Evolutionary conservation across 305 asterid genomes (phyloP), one percentile per base, ranked within the genome.

Genomic region (Plantago rigida): DNA sequence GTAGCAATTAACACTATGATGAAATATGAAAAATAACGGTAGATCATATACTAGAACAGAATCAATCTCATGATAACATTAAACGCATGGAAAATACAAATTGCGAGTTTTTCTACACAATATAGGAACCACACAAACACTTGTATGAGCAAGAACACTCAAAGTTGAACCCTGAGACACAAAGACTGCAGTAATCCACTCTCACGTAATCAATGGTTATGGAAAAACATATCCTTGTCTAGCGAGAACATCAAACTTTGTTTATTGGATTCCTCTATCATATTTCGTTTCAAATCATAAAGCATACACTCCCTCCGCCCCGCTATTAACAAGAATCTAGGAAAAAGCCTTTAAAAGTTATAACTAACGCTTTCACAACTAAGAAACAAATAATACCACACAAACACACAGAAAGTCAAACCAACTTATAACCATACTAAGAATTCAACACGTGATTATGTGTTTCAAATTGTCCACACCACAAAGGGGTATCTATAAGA

Each of bases 41-140:
- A 51, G 51, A 71, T 70, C 52, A 54, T 59, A 14, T 65, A 47
- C 49, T 26, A 51, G 28, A 59, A 69, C 11, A 47, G 47, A n/a
- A 49, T 48, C 45, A 58, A 54, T 34, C 53, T 14, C 29, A 48
- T 17, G 19, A 17, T 17, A 17, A 13, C 12, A 36, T 50, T 44
- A 54, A 3, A 55, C 47, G 51, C 46, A 62, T 14, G 63, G 50
- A 36, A 51, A 62, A 13, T 28, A 28, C 54, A 53, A 13, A 3
- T 6, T 5, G 11, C 3, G 7, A 12, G 1, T 2, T 5, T 13
- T 28, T 53, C 36, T 22, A 52, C 8, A 6, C 36, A 22, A 51
- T 2, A 51, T 10, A 10, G 13, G 39, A 22, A 10, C 10, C 15
- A 24, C 8, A 19, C 56, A 52, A 13, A 1, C 7, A 31, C 7